Evolutionary conservation across 2,329 filamentous ascomycete genomes (phyloP), one percentile per base, ranked within the genome.

Genomic region (Alternaria panax): DNA sequence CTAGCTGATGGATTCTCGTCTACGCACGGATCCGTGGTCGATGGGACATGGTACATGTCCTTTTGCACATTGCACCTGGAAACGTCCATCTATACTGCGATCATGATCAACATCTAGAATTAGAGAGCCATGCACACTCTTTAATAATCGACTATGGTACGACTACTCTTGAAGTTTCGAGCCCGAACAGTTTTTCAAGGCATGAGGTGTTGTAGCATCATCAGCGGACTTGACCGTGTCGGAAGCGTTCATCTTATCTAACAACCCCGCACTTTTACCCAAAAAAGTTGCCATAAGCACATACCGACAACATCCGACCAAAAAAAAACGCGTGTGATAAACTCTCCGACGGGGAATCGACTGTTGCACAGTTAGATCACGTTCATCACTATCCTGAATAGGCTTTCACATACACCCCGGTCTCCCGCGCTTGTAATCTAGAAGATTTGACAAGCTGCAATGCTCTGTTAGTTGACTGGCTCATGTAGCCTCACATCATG

Each of bases 1-100:
- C 80, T 32, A 59, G 56, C 8, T 59, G 45, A 48, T 20, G 7
- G 18, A 34, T 7, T 24, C n/a, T 34, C 1, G 14, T 36, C 12
- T 9, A n/a, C 24, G 22, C 30, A n/a, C 30, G 3, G 7, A 4
- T 12, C 9, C 16, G 5, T 7, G 18, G 22, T 3, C 16, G 8
- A 18, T 5, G 16, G 5, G 9, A 41, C 11, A 40, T 40, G 9
- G 36, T 40, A 22, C 18, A 40, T 40, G 20, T 41, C 38, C 24
- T 24, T 20, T 24, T 41, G 36, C 18, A 22, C 36, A 40, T 22
- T 7, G 36, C 36, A 9, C 18, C 1, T 40, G 9, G 18, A 40
- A 22, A 22, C 18, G 18, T 18, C 36, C 18, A 22, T 8, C 16
- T 9, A 40, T 40, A 40, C 18, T 22, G 36, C 36, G 36, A 40